Conservation (phyloP, 169 alveolate genomes). For the Blepharisma undulans region DNA sequence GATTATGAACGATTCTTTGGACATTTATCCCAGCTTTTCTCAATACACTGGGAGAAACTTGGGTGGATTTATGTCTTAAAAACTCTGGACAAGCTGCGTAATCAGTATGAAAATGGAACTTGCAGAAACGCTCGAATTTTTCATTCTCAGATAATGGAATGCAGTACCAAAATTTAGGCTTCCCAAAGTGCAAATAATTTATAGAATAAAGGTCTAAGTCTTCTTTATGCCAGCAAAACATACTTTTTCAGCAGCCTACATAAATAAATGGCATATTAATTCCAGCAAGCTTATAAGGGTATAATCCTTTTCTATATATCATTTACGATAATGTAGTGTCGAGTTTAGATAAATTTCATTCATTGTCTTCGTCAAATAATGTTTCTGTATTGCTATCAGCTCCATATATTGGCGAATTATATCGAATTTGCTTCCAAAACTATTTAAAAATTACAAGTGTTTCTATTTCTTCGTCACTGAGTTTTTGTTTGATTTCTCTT, state of each 20-base stretch:
- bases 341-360: conserved; percentile 67
- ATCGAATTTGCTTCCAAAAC: conserved; percentile 75
- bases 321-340: conserved; percentile 47
- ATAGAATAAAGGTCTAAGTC: conserved; percentile 92
- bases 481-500: background rate
- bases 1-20: conserved; percentile 83
- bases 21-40: conserved; percentile 83
- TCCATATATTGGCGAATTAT: conserved; percentile 79
- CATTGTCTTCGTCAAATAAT: conserved; percentile 59
- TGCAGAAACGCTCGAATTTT: conserved; percentile 84
- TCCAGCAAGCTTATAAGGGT: conserved; percentile 80
- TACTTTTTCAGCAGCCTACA: conserved; percentile 90
- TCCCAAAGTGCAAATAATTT: conserved; percentile 93
- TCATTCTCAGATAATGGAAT: conserved; percentile 86
- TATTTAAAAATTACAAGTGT: conserved; percentile 6
- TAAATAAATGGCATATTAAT: conserved; percentile 93
- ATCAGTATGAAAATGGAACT: conserved; percentile 53
- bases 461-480: conserved; percentile 11
- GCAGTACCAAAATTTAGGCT: conserved; percentile 95
- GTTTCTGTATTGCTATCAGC: conserved; percentile 63
- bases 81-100: conserved; percentile 72
- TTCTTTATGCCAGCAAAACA: conserved; percentile 97
- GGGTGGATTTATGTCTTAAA: conserved; percentile 75
- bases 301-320: background rate
- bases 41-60: conserved; percentile 88